phyloP scores from a whole-genome alignment of 345 rosid genomes.

The Gossypium raimondii region DNA sequence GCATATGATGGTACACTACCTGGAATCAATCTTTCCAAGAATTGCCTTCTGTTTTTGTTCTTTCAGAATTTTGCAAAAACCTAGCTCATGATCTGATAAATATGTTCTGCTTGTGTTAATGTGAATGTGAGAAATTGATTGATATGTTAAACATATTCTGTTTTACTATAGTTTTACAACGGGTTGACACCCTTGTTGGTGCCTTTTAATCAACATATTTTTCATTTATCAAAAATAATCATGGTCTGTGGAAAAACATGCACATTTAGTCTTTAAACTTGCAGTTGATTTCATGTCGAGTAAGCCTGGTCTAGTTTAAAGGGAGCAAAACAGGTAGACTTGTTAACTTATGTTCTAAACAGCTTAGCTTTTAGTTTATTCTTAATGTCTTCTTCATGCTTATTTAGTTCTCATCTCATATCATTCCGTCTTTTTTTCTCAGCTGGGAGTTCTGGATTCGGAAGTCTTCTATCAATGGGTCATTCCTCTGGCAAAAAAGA shows the following conservation, averaged over 20 bases:
- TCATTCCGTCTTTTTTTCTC: too few relatives aligned
- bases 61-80: not conserved
- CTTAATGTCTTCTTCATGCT: slow-evolving; percentile 7
- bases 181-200: not conserved
- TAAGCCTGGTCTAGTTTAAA: not conserved
- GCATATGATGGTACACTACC: slow-evolving; percentile 75
- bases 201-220: not conserved
- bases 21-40: slow-evolving; percentile 8
- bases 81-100: not conserved
- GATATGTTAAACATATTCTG: not conserved
- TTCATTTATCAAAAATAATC: not conserved
- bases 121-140: slow-evolving; percentile 7
- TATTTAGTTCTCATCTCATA: not conserved
- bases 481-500: slow-evolving; percentile 75
- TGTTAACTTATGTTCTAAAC: not conserved
- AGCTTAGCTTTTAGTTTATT: not conserved
- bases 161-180: not conserved
- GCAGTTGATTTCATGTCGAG: not conserved
- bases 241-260: too few relatives aligned
- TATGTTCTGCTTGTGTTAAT: not conserved
- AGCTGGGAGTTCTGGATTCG: too few relatives aligned
- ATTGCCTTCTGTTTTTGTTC: not conserved
- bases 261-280: too few relatives aligned
- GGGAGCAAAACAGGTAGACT: not conserved
- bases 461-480: slow-evolving; percentile 66